phyloP scores from a whole-genome alignment of 805 yeast species.

The Suhomyces vadensis region DNA sequence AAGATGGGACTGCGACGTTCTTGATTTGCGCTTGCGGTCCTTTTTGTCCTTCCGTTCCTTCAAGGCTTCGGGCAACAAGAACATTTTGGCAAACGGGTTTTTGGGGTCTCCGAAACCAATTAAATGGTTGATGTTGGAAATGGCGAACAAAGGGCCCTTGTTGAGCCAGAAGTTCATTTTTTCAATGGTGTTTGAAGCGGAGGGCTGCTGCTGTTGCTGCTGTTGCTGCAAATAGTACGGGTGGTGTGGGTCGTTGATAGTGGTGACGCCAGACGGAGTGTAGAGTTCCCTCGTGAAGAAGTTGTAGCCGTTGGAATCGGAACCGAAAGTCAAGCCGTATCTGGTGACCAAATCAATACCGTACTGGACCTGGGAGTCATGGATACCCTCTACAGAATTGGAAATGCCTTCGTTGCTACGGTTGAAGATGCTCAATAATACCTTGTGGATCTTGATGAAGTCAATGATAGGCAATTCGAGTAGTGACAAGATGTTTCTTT shows the following conservation, averaged over 20 bases:
- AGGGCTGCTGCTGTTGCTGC: conserved; percentile 21
- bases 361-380: conserved; percentile 50
- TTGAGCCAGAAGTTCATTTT: conserved; percentile 72
- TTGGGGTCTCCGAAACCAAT: conserved; percentile 76
- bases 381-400: conserved; percentile 27
- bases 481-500: conserved; percentile 57
- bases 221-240: conserved; percentile 34
- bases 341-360: conserved; percentile 63
- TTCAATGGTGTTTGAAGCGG: conserved; percentile 37
- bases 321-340: conserved; percentile 66
- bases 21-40: conserved; percentile 57
- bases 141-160: conserved; percentile 72
- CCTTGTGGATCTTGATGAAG: conserved; percentile 67
- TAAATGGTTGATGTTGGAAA: conserved; percentile 71
- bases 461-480: conserved; percentile 60
- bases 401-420: conserved; percentile 12
- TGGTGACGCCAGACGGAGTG: conserved; percentile 32
- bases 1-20: conserved; percentile 17
- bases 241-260: conserved; percentile 33
- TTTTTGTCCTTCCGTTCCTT: conserved; percentile 72
- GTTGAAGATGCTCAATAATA: conserved; percentile 52
- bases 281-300: conserved; percentile 52
- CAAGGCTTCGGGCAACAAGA: conserved; percentile 69
- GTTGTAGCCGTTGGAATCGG: conserved; percentile 62
- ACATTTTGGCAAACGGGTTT: conserved; percentile 75